phyloP scores from a whole-genome alignment of 2,329 filamentous ascomycete genomes.

The Xylaria sp. region DNA sequence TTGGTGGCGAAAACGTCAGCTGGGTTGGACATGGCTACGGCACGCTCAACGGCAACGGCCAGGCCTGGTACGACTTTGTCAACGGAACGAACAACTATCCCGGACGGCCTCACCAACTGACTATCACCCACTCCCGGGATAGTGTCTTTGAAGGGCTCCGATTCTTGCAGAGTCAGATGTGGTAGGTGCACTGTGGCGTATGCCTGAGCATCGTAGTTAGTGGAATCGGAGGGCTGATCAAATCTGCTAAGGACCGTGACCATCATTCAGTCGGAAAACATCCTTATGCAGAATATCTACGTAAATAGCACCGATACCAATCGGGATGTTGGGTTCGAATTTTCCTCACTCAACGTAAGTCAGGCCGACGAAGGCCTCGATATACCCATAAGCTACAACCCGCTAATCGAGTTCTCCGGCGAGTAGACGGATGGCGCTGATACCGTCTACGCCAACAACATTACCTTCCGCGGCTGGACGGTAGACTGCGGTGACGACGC shows the following conservation, averaged over 20 bases:
- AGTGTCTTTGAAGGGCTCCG: constrained; percentile 50
- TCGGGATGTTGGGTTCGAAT: constrained; percentile 53
- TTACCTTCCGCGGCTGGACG: constrained; percentile 50
- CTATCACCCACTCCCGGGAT: constrained; percentile 52
- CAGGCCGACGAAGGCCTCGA: neutral
- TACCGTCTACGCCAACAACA: constrained; percentile 51
- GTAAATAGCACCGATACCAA: constrained; percentile 48
- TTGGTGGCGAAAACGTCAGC: constrained; percentile 55
- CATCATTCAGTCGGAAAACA: constrained; percentile 50
- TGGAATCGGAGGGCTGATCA: neutral
- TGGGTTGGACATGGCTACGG: constrained; percentile 54
- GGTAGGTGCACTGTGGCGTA: constrained; percentile 26
- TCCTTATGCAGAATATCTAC: constrained; percentile 43
- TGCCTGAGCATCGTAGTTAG: neutral
- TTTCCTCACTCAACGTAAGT: constrained; percentile 8
- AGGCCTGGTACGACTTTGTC: constrained; percentile 60
- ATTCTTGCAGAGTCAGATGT: constrained; percentile 63
- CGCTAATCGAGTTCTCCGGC: neutral
- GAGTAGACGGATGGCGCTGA: constrained; percentile 23
- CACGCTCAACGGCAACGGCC: constrained; percentile 61
- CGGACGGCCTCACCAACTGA: constrained; percentile 53
- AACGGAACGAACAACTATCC: constrained; percentile 44
- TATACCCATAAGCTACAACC: constrained; percentile 3
- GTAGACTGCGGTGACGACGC: constrained; percentile 57
- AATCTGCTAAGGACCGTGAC: constrained; percentile 50